These are phyloP conservation scores for Trypanosoma grayi DNA, from an alignment of 208 protist species.

Conservation along the genomic window DNA sequence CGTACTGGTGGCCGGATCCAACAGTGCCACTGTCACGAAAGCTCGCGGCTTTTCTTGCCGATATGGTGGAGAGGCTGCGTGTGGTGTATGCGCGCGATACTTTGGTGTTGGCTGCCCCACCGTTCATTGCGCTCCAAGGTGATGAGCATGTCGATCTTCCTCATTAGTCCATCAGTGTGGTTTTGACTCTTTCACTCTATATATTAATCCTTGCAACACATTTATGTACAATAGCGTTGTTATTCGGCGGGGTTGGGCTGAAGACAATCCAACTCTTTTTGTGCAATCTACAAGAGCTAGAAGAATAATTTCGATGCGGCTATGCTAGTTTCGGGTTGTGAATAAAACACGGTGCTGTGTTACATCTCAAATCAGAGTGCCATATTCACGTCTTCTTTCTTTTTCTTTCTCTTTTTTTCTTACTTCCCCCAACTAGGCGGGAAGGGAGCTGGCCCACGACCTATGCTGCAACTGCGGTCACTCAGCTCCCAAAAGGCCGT, in stretches of 20 bases:
- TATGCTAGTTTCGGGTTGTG: no score
- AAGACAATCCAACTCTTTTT: no score
- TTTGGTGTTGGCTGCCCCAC: constrained; percentile 57
- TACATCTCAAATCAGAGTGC: no score
- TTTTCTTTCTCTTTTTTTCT: constrained; percentile 1
- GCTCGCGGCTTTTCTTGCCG: constrained; percentile 62
- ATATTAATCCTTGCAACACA: no score
- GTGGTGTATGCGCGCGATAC: constrained; percentile 46
- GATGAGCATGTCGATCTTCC: constrained; percentile 27
- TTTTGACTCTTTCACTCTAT: no score
- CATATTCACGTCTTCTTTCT: no score
- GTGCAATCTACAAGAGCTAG: no score
- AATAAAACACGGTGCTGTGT: no score
- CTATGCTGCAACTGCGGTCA: constrained; percentile 6
- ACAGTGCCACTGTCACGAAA: constrained; percentile 63
- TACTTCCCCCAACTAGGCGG: not conserved
- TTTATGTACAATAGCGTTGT: no score
- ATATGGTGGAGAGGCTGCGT: constrained; percentile 58
- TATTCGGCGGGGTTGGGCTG: no score
- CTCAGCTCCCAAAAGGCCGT: not conserved
- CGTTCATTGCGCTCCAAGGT: constrained; percentile 50
- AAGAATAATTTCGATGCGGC: no score
- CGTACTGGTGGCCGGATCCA: constrained; percentile 84
- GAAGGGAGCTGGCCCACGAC: not conserved
- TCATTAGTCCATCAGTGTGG: not conserved